Base-by-base conservation (phyloP, 805 yeast genomes). In the Suhomyces canberraensis region DNA sequence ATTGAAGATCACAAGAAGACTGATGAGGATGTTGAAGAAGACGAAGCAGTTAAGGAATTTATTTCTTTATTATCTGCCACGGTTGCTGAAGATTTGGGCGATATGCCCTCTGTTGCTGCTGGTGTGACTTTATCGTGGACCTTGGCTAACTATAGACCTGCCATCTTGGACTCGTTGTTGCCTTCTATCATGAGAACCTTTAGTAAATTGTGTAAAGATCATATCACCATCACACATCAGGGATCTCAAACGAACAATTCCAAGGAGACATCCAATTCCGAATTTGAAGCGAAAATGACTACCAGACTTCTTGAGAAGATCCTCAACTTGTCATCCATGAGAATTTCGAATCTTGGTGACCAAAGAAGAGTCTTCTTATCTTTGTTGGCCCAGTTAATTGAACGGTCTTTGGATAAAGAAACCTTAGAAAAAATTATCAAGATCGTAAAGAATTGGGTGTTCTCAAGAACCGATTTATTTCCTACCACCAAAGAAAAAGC, bases 401-500 rank as follows among this genome's bases (percentile, higher is more conserved):
- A 93, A 49, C 74, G 95, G 25, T 85, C 96, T 0, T 73, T 78
- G 41, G 96, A 90, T 51, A 80, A 79, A 41, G 79, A 75, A 16
- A 75, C 93, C 7, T 67, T 90, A 42, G 76, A 76, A 42, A 83
- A 81, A 52, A 84, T 93, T 31, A 78, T 91, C 17, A 71, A 73
- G 19, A 80, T 89, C 45, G 91, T 90, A 1, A 78, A 90, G 51
- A 74, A 75, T 11, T 93, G 99, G 98, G 91, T 90, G 0, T 89
- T 95, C 54, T 77, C 87, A 2, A 77, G 81, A 39, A 69, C 78
- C 3, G 96, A 87, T 46, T 71, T 87, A 16, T 89, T 89, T 68
- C 99, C 99, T 3, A 87, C 98, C 0, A 79, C 84, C 2, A 95
- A 93, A 56, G 99, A 93, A 53, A 93, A 93, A 56, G 96, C 98